Percentiles rank a stretch among this genome's conserved stretches.
These are phyloP conservation scores for Diversispora eburnea DNA, from an alignment of 192 early-diverging fungal genomes.

Conservation along the genomic window DNA sequence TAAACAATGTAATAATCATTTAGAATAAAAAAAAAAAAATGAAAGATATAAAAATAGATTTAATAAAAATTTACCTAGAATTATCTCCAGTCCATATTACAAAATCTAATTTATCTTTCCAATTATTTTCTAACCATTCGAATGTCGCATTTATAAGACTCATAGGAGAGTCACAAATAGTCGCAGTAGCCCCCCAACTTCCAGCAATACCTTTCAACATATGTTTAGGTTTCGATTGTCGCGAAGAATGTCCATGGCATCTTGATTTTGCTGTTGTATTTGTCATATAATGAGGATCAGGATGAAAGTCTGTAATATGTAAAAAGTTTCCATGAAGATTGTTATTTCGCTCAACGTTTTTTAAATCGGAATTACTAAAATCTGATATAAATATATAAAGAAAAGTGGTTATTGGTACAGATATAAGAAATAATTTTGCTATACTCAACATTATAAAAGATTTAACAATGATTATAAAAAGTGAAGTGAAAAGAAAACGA, in stretches of 20 bases:
- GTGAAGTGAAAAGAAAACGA: too few relatives aligned
- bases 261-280: conserved; percentile 58
- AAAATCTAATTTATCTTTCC: conserved; percentile 62
- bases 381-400: too few relatives aligned
- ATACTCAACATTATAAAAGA: too few relatives aligned
- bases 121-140: conserved; percentile 51
- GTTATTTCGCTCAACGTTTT: too few relatives aligned
- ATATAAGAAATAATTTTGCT: too few relatives aligned
- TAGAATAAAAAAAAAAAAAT: background rate
- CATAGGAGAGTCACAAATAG: conserved; percentile 64
- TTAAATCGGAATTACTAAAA: too few relatives aligned
- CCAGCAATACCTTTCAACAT: conserved; percentile 43
- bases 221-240: conserved; percentile 33
- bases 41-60: background rate
- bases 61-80: conserved; percentile 45
- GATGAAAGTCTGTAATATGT: conserved; percentile 76
- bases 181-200: conserved; percentile 52
- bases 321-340: conserved; percentile 54
- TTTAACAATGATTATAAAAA: too few relatives aligned
- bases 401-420: too few relatives aligned
- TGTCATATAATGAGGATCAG: conserved; percentile 54
- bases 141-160: conserved; percentile 57
- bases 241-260: conserved; percentile 49
- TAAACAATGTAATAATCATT: background rate
- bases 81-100: conserved; percentile 77